Base-by-base conservation (phyloP, 352 stramenopile genomes). In the Pythium utonaiense region DNA sequence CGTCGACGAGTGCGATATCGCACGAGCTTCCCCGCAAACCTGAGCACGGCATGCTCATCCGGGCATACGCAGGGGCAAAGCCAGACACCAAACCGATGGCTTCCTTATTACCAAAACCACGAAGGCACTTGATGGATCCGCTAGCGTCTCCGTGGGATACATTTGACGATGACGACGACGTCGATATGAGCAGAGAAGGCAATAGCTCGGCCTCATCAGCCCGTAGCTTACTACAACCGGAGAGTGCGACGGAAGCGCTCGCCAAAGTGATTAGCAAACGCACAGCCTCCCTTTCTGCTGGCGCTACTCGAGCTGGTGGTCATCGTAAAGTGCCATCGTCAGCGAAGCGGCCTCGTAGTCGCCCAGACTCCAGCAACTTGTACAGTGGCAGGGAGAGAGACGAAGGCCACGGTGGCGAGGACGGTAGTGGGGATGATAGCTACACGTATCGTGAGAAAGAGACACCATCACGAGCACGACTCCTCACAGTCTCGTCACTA, bases 191-290 rank as follows among this genome's bases (percentile, higher is more conserved):
- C 6, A 19, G 24, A 34, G 44, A 24, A 25, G 27, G 38, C 10
- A 42, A 25, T 4, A 25, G 9, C 21, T 12, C 16, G 7, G 33
- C 30, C 22, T 55, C 33, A 1, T 53, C 52, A 1, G 13, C 52
- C 0, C 28, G 28, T 16, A 48, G 33, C 14, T n/a, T 62, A 16
- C 24, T 68, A 22, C 61, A 55, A 10, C 24, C 53, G 0, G 61
- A 68, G 30, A 62, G 48, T 36, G 61, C 61, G 12, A 54, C 31
- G 12, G 61, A 68, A 25, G 30, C 38, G 8, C 48, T 68, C 1
- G 45, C 61, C 5, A 68, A 50, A 48, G 21, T 68, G 22, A 52
- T 45, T 1, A 59, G 12, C 53, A 58, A 59, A 42, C 61, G 60
- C 16, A 21, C 42, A 16, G 33, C 53, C 5, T 56, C 53, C 21